phyloP scores from a whole-genome alignment of 83 land plant species.

The Thuja plicata region DNA sequence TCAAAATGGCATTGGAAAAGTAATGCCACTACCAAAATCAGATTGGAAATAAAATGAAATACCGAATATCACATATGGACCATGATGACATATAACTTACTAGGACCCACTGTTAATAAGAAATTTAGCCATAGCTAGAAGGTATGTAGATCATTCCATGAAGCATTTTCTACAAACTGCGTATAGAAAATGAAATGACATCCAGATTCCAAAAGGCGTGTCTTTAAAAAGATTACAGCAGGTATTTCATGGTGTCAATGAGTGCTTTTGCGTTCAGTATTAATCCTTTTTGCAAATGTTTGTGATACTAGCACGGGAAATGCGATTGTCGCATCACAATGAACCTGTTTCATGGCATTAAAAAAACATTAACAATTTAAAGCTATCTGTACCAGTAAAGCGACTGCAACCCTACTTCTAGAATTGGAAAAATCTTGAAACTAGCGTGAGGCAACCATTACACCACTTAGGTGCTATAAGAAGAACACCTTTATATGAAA shows the following conservation, averaged over 20 bases:
- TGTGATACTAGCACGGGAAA: constrained; percentile 78
- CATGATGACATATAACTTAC: background rate
- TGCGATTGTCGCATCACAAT: constrained; percentile 88
- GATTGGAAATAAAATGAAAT: background rate
- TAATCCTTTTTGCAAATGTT: constrained; percentile 61
- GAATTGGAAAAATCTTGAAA: background rate
- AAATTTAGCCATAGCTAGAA: background rate
- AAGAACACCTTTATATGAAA: background rate
- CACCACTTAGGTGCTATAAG: background rate
- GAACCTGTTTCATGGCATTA: constrained; percentile 45
- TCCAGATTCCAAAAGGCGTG: background rate
- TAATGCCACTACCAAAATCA: background rate
- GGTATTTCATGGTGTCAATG: background rate
- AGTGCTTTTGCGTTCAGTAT: background rate
- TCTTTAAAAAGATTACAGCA: background rate
- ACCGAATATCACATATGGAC: background rate
- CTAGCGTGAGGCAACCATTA: background rate
- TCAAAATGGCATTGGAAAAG: background rate
- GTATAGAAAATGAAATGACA: background rate
- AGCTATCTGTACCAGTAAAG: background rate
- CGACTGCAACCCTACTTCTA: background rate
- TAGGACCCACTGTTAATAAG: background rate
- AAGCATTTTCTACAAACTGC: background rate
- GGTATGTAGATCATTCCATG: background rate
- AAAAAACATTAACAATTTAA: background rate